A percentile compares a stretch with the other conserved stretches of the same genome.
These are phyloP conservation scores for Suhomyces yuchorum DNA, from an alignment of 1,139 yeast genomes.

Conservation along the genomic window DNA sequence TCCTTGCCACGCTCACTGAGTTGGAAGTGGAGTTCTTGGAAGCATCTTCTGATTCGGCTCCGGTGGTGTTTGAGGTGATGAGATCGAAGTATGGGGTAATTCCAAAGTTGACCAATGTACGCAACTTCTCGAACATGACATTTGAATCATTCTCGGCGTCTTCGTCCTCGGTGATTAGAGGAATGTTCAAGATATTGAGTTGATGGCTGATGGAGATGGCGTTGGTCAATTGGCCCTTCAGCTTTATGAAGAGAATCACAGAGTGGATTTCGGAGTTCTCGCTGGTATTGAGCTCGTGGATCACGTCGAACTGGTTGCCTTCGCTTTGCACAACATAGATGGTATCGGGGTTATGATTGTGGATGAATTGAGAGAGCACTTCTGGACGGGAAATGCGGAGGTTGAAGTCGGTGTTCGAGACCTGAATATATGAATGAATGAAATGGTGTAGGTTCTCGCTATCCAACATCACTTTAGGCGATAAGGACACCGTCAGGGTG, in stretches of 20 bases:
- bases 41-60: constrained; percentile 17
- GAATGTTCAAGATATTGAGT: constrained; percentile 39
- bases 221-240: constrained; percentile 35
- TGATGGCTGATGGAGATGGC: constrained; percentile 37
- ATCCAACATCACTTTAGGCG: constrained; percentile 69
- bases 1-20: constrained; percentile 50
- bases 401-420: constrained; percentile 11
- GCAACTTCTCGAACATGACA: constrained; percentile 55
- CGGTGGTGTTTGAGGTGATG: constrained; percentile 14
- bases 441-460: constrained; percentile 14
- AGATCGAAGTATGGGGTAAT: constrained; percentile 43
- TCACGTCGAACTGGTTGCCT: constrained; percentile 21
- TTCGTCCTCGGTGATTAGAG: constrained; percentile 28
- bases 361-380: constrained; percentile 18
- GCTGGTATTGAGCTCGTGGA: constrained; percentile 17
- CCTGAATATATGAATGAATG: constrained; percentile 16
- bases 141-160: constrained; percentile 18
- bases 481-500: constrained; percentile 28
- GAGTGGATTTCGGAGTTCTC: constrained; percentile 9
- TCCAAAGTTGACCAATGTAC: constrained; percentile 54
- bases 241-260: constrained; percentile 47
- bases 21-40: constrained; percentile 13
- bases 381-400: constrained; percentile 9
- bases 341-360: constrained; percentile 23
- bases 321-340: constrained; percentile 23